Evolutionary conservation across 1,284 basidiomycete genomes (phyloP).

Genomic region (Taiwanofungus camphoratus): DNA sequence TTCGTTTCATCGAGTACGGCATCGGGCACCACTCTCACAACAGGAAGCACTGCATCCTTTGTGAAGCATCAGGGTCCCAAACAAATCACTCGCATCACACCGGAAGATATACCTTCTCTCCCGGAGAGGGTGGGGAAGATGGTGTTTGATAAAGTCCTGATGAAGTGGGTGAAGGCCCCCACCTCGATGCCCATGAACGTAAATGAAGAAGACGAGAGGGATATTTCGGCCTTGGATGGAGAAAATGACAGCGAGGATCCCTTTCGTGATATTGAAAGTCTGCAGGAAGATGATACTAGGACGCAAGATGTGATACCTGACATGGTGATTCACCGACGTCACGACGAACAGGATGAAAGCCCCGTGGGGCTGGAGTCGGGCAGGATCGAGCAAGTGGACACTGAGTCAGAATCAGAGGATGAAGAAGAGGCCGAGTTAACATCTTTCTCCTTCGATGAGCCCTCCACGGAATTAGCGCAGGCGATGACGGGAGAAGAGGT

Average conservation of each 20-base stretch:
- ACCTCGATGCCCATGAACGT: slow-evolving; percentile 28
- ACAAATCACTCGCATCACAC: slow-evolving; percentile 73
- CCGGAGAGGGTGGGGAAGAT: slow-evolving; percentile 81
- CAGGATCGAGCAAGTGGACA: slow-evolving; percentile 40
- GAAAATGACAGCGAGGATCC: slow-evolving; percentile 71
- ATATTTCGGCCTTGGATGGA: slow-evolving; percentile 28
- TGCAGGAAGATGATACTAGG: slow-evolving; percentile 48
- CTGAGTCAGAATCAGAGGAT: slow-evolving; percentile 43
- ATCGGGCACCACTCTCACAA: slow-evolving; percentile 68
- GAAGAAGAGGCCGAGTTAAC: slow-evolving; percentile 61
- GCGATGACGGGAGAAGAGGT: slow-evolving; percentile 14
- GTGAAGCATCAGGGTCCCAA: slow-evolving; percentile 78
- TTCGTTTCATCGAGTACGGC: slow-evolving; percentile 81
- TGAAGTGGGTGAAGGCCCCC: slow-evolving; percentile 77
- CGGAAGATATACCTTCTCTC: slow-evolving; percentile 68
- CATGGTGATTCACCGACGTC: slow-evolving; percentile 16
- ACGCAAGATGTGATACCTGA: slow-evolving; percentile 11
- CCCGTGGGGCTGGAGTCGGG: slow-evolving; percentile 36
- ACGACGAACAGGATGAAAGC: slow-evolving; percentile 29
- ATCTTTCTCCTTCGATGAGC: slow-evolving; percentile 67
- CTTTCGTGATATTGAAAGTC: slow-evolving; percentile 82
- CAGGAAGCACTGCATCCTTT: slow-evolving; percentile 70
- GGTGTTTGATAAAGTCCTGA: slow-evolving; percentile 75
- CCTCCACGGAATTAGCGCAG: slow-evolving; percentile 37
- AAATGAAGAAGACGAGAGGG: slow-evolving; percentile 32